These are phyloP conservation scores for Cymbopogon flexuosus DNA, from an alignment of 202 grass and related monocot species.

Conservation along the genomic window DNA sequence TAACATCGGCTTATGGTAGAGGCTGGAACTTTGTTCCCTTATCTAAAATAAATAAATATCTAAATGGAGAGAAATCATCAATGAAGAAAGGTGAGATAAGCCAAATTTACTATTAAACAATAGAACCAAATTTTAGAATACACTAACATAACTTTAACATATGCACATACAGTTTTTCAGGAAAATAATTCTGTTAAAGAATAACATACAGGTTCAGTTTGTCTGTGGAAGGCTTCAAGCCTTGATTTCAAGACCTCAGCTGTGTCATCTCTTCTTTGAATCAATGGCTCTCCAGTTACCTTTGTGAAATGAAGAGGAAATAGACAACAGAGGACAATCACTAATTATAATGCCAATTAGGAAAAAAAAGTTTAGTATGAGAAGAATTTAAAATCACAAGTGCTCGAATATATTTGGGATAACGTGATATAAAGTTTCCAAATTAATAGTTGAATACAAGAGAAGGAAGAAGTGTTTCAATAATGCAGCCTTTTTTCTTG, in stretches of 20 bases:
- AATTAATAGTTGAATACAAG: neutral
- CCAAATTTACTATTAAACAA: neutral
- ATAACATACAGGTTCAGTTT: constrained; percentile 80
- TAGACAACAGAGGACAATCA: neutral
- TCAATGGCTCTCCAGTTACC: constrained; percentile 87
- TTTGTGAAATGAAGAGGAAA: constrained; percentile 32
- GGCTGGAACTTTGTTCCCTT: too few species aligned
- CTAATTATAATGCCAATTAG: neutral
- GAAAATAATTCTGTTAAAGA: constrained; percentile 14
- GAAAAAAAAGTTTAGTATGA: neutral
- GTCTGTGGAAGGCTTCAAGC: constrained; percentile 91
- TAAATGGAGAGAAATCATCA: neutral
- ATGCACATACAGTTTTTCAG: neutral
- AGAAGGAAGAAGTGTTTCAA: neutral
- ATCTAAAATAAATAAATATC: neutral
- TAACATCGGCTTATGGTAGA: too few species aligned
- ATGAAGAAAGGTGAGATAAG: neutral
- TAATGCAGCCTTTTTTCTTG: neutral
- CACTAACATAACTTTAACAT: neutral
- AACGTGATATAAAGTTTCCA: neutral
- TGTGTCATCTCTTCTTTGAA: constrained; percentile 95
- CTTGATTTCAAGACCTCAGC: constrained; percentile 83
- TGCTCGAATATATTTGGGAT: neutral
- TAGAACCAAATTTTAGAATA: neutral
- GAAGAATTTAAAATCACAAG: neutral